Evolutionary conservation across 1,284 basidiomycete species (phyloP).

Genomic region (Ceratobasidium sp.): DNA sequence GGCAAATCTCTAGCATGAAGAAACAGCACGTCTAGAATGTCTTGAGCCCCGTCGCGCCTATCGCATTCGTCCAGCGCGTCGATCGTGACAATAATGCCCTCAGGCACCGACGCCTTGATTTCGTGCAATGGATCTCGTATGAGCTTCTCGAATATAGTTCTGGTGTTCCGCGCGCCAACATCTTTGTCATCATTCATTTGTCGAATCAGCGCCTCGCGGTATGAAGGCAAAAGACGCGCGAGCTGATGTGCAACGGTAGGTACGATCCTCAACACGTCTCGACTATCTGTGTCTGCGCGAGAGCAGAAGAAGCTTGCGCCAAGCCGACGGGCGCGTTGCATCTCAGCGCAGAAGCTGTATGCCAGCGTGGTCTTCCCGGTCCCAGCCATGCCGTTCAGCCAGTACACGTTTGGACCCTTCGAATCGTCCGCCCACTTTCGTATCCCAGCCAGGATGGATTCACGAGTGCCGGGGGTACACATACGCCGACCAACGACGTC

Average conservation of each 20-base stretch:
- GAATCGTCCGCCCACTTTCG: constrained; percentile 37
- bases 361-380: constrained; percentile 43
- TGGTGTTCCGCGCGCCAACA: not conserved
- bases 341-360: constrained; percentile 46
- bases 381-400: constrained; percentile 49
- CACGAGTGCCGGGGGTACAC: constrained; percentile 45
- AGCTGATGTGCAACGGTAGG: constrained; percentile 41
- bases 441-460: constrained; percentile 43
- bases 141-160: constrained; percentile 25
- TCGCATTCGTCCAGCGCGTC: constrained; percentile 3
- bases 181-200: not conserved
- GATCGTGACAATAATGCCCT: not conserved
- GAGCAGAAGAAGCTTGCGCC: constrained; percentile 53
- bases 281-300: constrained; percentile 38
- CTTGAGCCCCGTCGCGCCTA: not conserved
- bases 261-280: constrained; percentile 27
- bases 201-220: not conserved
- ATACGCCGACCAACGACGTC: not conserved
- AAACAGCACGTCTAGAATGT: not conserved
- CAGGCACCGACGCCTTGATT: not conserved
- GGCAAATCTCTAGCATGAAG: not conserved
- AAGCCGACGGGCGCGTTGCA: constrained; percentile 41
- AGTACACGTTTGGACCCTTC: constrained; percentile 43
- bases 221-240: not conserved
- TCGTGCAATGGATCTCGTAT: constrained; percentile 21